These are phyloP conservation scores for Pseudogymnoascus verrucosus DNA, from an alignment of 2,329 filamentous ascomycete genomes.

Conservation along the genomic window DNA sequence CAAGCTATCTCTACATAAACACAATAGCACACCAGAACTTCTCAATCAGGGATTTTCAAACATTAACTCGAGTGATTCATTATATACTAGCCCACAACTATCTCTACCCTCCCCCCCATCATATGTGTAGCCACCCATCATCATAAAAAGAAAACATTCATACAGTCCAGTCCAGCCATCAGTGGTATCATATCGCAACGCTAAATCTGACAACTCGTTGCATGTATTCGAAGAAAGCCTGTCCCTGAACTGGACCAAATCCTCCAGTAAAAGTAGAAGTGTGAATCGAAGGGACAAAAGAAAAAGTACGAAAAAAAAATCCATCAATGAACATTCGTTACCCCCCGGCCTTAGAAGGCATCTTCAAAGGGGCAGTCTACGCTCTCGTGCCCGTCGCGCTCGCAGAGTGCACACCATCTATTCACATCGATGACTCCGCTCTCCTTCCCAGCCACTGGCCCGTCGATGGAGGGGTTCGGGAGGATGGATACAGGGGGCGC, in stretches of 20 bases:
- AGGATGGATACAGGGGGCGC: slow-evolving; percentile 40
- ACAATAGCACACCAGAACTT: background rate
- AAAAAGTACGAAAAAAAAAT: background rate
- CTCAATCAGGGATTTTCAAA: background rate
- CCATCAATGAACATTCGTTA: slow-evolving; percentile 1
- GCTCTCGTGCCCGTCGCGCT: slow-evolving; percentile 92
- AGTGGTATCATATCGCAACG: slow-evolving; percentile 8
- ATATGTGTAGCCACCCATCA: slow-evolving; percentile 1
- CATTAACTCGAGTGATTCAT: slow-evolving; percentile 5
- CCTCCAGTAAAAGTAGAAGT: background rate
- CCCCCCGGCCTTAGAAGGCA: slow-evolving; percentile 44
- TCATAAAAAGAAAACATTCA: slow-evolving; percentile 1
- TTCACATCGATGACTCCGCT: slow-evolving; percentile 70
- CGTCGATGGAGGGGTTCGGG: slow-evolving; percentile 56
- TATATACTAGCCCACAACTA: slow-evolving; percentile 1
- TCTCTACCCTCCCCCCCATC: background rate
- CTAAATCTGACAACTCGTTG: slow-evolving; percentile 9
- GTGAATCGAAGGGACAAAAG: background rate
- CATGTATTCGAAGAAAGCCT: background rate
- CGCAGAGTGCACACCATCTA: slow-evolving; percentile 96
- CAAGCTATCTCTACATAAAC: background rate
- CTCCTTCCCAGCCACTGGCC: slow-evolving; percentile 68
- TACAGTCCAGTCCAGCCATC: slow-evolving; percentile 8
- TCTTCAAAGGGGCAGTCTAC: slow-evolving; percentile 93
- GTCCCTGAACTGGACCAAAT: slow-evolving; percentile 8